Evolutionary conservation across 1,284 basidiomycete genomes (phyloP).

Genomic region (Gomphus bonarii): DNA sequence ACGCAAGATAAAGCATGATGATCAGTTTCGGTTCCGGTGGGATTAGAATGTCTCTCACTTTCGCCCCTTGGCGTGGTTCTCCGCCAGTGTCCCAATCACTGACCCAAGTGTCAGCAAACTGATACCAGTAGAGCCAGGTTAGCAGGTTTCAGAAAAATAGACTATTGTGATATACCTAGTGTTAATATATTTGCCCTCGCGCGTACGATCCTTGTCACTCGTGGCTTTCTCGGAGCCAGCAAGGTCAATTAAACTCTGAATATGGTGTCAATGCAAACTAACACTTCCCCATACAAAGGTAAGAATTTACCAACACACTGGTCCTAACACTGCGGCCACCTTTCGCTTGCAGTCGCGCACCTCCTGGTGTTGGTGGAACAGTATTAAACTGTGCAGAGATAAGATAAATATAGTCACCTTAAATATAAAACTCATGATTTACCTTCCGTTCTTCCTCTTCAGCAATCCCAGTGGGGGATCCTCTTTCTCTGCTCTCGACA

Average conservation of each 20-base stretch:
- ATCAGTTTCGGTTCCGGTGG: not conserved
- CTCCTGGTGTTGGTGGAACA: slow-evolving; percentile 51
- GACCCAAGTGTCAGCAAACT: slow-evolving; percentile 84
- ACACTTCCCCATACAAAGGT: slow-evolving; percentile 10
- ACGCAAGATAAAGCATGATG: not conserved
- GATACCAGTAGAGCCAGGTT: not conserved
- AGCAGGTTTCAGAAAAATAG: not conserved
- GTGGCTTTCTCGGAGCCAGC: slow-evolving; percentile 96
- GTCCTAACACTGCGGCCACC: slow-evolving; percentile 71
- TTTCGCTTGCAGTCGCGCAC: slow-evolving; percentile 55
- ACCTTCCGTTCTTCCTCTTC: slow-evolving; percentile 24
- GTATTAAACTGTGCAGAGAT: slow-evolving; percentile 1
- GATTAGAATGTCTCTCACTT: slow-evolving; percentile 29
- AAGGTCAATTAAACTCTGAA: slow-evolving; percentile 83
- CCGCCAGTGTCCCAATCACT: slow-evolving; percentile 82
- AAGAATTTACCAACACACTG: slow-evolving; percentile 56
- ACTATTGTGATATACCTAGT: slow-evolving; percentile 44
- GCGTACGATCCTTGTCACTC: slow-evolving; percentile 83
- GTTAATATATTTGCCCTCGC: slow-evolving; percentile 92
- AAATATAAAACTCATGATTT: not conserved
- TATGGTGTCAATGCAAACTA: not conserved
- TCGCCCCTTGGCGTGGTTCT: slow-evolving; percentile 74
- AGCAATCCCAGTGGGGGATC: slow-evolving; percentile 22
- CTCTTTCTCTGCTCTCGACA: slow-evolving; percentile 68
- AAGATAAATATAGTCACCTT: not conserved